Percentiles rank a stretch among this genome's conserved stretches.
phyloP scores from a whole-genome alignment of 148 eudicot species.

The Vaccinium corymbosum region DNA sequence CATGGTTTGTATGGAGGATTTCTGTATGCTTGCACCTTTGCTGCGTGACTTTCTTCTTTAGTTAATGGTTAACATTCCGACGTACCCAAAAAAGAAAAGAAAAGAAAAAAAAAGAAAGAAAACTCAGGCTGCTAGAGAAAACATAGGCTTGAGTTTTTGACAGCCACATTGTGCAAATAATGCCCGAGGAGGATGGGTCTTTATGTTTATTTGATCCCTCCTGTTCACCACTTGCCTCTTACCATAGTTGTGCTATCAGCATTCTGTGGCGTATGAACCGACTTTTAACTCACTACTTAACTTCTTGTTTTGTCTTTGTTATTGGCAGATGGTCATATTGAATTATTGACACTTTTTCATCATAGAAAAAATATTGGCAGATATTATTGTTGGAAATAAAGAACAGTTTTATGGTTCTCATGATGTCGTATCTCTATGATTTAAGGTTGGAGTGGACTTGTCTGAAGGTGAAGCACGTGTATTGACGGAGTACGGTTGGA shows the following conservation, averaged over 20 bases:
- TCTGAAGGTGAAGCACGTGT: slow-evolving; percentile 88
- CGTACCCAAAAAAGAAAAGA: too few species aligned
- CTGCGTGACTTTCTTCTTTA: too few species aligned
- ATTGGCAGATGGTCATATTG: neutral
- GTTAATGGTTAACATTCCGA: too few species aligned
- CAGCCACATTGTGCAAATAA: neutral
- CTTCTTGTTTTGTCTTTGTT: neutral
- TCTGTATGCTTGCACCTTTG: too few species aligned
- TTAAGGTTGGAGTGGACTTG: slow-evolving; percentile 80
- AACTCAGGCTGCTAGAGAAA: neutral
- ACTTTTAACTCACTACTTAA: neutral
- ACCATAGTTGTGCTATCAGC: neutral
- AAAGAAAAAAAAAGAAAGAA: neutral
- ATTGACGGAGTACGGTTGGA: slow-evolving; percentile 79
- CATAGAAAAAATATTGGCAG: neutral
- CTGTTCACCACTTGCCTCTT: neutral
- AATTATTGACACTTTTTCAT: neutral
- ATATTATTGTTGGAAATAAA: neutral
- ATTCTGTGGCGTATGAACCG: too few species aligned
- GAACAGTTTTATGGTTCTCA: neutral
- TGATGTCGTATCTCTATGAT: neutral
- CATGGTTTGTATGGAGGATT: too few species aligned
- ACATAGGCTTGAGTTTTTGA: neutral
- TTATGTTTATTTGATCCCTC: neutral
- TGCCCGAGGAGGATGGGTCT: neutral